Evolutionary conservation across 139 green algal species (phyloP), one percentile per base, ranked within the genome.

Genomic region (Chlorella sp.): DNA sequence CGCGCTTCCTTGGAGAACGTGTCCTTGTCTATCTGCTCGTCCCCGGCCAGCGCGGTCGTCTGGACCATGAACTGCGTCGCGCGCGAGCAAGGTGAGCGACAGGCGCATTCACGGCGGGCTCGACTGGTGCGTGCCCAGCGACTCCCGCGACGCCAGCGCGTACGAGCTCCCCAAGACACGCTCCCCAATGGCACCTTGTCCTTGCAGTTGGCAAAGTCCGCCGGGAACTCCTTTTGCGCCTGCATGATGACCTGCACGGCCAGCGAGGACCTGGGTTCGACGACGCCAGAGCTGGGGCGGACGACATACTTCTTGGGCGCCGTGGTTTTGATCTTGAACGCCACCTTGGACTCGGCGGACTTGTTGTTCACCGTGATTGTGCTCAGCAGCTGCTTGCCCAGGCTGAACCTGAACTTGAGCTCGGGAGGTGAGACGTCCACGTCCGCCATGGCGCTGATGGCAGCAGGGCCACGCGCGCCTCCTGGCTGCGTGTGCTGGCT

Each of bases 11-110:
- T 82, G 67, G 62, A 74, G 69, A 82, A 81, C 20, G 77, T 82
- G 61, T 78, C 80, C 69, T 77, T 77, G 31, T 78, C 76, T 49
- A 86, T 73, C 42, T 80, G 61, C 69, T 86, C 80, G 5, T 65
- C 75, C 2, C 74, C 76, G 17, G 32, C 68, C 23, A 89, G 74
- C n/a, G 36, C 32, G 2, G 74, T 82, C 1, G 78, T 81, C 64
- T 89, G 84, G 1, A 89, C 80, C 80, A 89, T 81, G 77, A 89
- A 89, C n/a, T n/a, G n/a, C n/a, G n/a, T n/a, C n/a, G n/a, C n/a
- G n/a, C n/a, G n/a, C n/a, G n/a, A n/a, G n/a, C n/a, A n/a, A n/a
- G n/a, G n/a, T n/a, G n/a, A n/a, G n/a, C n/a, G n/a, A n/a, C n/a
- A n/a, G n/a, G n/a, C n/a, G n/a, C n/a, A n/a, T n/a, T n/a, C n/a